phyloP scores from a whole-genome alignment of 768 basidiomycete species.

The Hericium coralloides region DNA sequence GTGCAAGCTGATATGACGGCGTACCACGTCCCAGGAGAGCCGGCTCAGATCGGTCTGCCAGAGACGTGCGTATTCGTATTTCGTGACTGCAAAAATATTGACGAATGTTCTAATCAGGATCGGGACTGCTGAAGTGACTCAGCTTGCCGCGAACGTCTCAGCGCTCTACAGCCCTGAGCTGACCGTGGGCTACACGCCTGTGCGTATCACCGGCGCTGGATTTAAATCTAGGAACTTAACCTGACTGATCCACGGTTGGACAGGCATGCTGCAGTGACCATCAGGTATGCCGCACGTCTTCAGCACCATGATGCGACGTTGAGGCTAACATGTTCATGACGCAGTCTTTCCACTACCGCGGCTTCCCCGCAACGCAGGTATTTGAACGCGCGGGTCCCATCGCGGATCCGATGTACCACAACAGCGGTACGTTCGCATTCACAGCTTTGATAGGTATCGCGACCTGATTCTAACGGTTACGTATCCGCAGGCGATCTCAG shows the following conservation, averaged over 20 bases:
- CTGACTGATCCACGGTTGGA: background rate
- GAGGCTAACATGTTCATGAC: background rate
- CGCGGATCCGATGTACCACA: conserved; percentile 85
- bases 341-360: conserved; percentile 73
- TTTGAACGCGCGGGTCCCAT: conserved; percentile 86
- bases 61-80: conserved; percentile 37
- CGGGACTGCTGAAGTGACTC: conserved; percentile 65
- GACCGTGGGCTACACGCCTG: conserved; percentile 55
- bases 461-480: background rate
- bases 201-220: conserved; percentile 21
- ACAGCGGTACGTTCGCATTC: conserved; percentile 43
- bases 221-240: background rate
- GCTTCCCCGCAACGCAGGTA: conserved; percentile 79
- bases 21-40: conserved; percentile 72
- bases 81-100: background rate
- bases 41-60: conserved; percentile 77
- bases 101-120: conserved; percentile 39
- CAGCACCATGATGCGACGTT: too few relatives aligned
- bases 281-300: conserved; percentile 37
- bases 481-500: conserved; percentile 57
- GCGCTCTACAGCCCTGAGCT: conserved; percentile 77
- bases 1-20: conserved; percentile 92
- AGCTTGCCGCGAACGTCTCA: conserved; percentile 69
- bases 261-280: conserved; percentile 90
- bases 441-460: background rate